Evolutionary conservation across 441 rosid genomes (phyloP).

Genomic region (Mallotus japonicus): DNA sequence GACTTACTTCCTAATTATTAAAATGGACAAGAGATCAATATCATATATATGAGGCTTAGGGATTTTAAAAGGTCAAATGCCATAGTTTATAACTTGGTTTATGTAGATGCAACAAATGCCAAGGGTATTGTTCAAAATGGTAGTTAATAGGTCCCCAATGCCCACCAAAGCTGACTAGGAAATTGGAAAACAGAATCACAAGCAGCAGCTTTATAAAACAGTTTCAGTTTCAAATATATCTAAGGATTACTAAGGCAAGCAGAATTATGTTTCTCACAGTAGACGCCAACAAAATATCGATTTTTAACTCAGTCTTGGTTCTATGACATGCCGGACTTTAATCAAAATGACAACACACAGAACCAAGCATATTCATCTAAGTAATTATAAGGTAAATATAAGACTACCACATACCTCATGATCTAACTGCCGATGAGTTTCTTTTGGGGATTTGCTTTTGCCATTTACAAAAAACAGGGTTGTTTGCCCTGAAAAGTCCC

Average conservation of each 20-base stretch:
- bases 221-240: background rate
- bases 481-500: constrained; percentile 74
- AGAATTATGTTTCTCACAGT: background rate
- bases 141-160: background rate
- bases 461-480: constrained; percentile 44
- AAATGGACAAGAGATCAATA: background rate
- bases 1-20: background rate
- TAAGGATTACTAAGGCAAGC: background rate
- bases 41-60: background rate
- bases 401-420: constrained; percentile 44
- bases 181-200: background rate
- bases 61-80: constrained; percentile 1
- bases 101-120: background rate
- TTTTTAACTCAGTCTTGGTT: background rate
- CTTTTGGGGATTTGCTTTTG: constrained; percentile 30
- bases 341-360: background rate
- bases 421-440: constrained; percentile 38
- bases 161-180: background rate
- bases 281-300: background rate
- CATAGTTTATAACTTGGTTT: background rate
- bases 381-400: background rate
- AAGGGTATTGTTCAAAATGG: background rate
- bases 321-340: background rate
- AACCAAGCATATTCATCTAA: background rate
- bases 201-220: background rate